A percentile compares a stretch with the other conserved stretches of the same genome.
phyloP scores from a whole-genome alignment of 1,284 basidiomycete species.

The Cryptococcus sp. region DNA sequence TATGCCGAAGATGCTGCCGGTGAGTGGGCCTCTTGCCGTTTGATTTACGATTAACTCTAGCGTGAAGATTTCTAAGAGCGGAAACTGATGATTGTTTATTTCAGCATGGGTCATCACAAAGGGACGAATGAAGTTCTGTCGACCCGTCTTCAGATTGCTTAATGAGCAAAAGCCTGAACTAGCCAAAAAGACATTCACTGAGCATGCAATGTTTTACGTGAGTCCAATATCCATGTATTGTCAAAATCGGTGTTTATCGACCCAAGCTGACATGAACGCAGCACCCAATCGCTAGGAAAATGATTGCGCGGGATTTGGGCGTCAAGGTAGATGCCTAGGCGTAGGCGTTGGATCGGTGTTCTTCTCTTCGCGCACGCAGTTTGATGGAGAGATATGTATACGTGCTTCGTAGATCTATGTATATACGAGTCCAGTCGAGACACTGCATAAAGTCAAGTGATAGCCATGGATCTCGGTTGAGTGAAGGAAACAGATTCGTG shows the following conservation, averaged over 20 bases:
- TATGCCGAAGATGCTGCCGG: conserved; percentile 56
- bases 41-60: background rate
- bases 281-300: conserved; percentile 54
- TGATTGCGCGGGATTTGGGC: conserved; percentile 52
- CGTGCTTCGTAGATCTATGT: too few relatives aligned
- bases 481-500: too few relatives aligned
- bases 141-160: conserved; percentile 54
- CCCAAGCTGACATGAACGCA: conserved; percentile 6
- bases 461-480: too few relatives aligned
- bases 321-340: conserved; percentile 20
- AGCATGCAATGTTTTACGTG: conserved; percentile 56
- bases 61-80: background rate
- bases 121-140: conserved; percentile 57
- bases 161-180: conserved; percentile 54
- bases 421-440: too few relatives aligned
- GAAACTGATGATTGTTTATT: background rate
- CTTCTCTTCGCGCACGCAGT: too few relatives aligned
- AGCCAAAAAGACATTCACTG: conserved; percentile 55
- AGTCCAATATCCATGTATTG: conserved; percentile 16
- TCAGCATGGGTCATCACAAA: conserved; percentile 56
- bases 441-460: too few relatives aligned
- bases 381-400: too few relatives aligned
- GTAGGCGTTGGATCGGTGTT: too few relatives aligned
- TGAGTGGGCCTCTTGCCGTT: conserved; percentile 26
- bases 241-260: background rate